phyloP scores from a whole-genome alignment of 208 protist genomes.

The Trypanosoma cruzi region DNA sequence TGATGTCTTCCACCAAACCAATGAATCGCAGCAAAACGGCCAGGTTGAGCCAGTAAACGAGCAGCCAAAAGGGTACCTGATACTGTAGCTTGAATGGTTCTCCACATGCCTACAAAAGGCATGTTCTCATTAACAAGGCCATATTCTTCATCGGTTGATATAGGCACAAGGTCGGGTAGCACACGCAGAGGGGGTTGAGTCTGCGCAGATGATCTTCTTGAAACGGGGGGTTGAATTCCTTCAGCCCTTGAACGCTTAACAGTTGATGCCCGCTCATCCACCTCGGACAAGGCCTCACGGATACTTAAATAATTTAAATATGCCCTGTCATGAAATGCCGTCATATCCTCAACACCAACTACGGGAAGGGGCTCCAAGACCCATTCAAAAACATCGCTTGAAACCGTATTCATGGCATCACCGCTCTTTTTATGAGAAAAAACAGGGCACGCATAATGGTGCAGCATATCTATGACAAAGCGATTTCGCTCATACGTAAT shows the following conservation, averaged over 20 bases:
- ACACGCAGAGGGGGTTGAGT: constrained; percentile 12
- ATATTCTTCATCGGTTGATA: constrained; percentile 31
- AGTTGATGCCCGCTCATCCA: constrained; percentile 34
- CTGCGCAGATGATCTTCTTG: constrained; percentile 15
- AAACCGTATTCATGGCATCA: not conserved
- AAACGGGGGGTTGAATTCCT: constrained; percentile 22
- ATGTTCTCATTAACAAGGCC: constrained; percentile 34
- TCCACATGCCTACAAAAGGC: constrained; percentile 55
- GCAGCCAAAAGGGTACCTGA: constrained; percentile 48
- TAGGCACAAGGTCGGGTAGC: constrained; percentile 33
- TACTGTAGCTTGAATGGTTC: constrained; percentile 36
- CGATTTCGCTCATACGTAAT: constrained; percentile 43
- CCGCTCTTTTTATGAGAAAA: constrained; percentile 17
- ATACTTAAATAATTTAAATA: constrained; percentile 47
- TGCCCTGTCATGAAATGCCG: constrained; percentile 34
- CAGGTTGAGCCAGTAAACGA: constrained; percentile 30
- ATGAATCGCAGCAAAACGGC: constrained; percentile 94
- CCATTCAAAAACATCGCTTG: constrained; percentile 42
- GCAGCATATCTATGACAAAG: constrained; percentile 41
- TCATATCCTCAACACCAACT: constrained; percentile 44
- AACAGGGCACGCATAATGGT: constrained; percentile 40
- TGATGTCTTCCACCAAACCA: constrained; percentile 98
- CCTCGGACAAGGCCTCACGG: constrained; percentile 43
- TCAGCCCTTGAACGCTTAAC: constrained; percentile 24
- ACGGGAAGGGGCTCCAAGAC: constrained; percentile 26